Evolutionary conservation across 2,329 filamentous ascomycete genomes (phyloP), one percentile per base, ranked within the genome.

Genomic region (Pseudogymnoascus sp.): DNA sequence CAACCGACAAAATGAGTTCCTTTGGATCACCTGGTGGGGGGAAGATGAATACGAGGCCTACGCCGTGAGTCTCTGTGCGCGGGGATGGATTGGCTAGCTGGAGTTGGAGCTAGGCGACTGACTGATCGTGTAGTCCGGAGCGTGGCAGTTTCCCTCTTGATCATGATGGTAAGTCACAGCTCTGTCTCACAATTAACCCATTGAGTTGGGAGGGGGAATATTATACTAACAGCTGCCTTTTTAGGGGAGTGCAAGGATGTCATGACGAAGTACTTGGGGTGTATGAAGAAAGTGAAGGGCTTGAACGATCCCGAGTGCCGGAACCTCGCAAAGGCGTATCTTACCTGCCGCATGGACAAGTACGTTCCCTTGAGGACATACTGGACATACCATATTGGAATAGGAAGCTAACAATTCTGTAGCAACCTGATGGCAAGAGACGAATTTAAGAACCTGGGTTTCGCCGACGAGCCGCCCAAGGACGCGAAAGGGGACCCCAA

Each of bases 401-500:
- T 10, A 12, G 4, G 6, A 13, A 13, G 48, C 29, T 60, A 18
- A 58, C 33, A 25, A 27, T 36, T 12, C 10, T 36, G 31, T 69
- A 92, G 92, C 68, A 97, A 97, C 72, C 79, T 99, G 33, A 99
- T 99, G 94, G 92, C 92, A 6, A 90, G 84, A 68, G 94, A 99
- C 72, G 90, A 96, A 64, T 94, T 97, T 75, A 91, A 89, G 75
- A 99, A 99, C 72, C 79, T 99, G 40, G 94, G 94, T 0, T 94
- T 96, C 69, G 72, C 74, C 12, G 71, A 74, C 1, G 66, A 71
- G n/a, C 67, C 74, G 71, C 58, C 61, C 61, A 40, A 39, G 66
- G 58, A 63, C 63, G 33, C 64, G 62, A 69, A 3, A 60, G 65
- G 33, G 63, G 72, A 71, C 40, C 42, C 61, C 68, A 72, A 62